A percentile compares a stretch with the other conserved stretches of the same genome.
phyloP scores from a whole-genome alignment of 2,329 filamentous ascomycete species.

The Thelonectria olida region DNA sequence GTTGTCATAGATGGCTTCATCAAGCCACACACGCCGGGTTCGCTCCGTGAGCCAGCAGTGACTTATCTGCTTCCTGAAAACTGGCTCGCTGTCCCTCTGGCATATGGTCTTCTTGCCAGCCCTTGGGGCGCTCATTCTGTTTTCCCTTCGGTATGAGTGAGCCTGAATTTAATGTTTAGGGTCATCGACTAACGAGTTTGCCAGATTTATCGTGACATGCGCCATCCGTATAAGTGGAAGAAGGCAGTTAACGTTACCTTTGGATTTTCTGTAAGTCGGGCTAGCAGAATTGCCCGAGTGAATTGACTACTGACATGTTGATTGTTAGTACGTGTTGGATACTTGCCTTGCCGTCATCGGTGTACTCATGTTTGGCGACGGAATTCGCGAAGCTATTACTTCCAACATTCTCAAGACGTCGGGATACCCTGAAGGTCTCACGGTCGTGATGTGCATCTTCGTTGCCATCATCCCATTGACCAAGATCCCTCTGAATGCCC shows the following conservation, averaged over 20 bases:
- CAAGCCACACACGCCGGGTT: constrained; percentile 82
- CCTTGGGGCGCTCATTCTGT: constrained; percentile 71
- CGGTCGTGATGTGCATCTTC: constrained; percentile 83
- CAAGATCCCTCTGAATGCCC: constrained; percentile 90
- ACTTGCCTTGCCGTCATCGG: constrained; percentile 83
- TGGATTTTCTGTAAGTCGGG: constrained; percentile 75
- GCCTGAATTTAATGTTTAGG: neutral
- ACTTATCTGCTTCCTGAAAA: constrained; percentile 87
- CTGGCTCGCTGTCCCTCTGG: constrained; percentile 87
- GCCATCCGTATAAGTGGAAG: constrained; percentile 82
- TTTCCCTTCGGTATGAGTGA: constrained; percentile 76
- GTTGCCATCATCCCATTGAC: constrained; percentile 94
- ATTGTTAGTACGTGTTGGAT: constrained; percentile 76
- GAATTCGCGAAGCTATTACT: constrained; percentile 88
- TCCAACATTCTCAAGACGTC: constrained; percentile 82
- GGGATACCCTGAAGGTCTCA: constrained; percentile 78
- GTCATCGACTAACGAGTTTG: constrained; percentile 8
- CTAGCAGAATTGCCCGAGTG: neutral
- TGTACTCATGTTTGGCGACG: constrained; percentile 93
- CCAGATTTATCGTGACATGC: constrained; percentile 70
- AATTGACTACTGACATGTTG: constrained; percentile 7
- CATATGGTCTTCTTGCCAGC: constrained; percentile 89
- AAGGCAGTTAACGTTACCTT: constrained; percentile 83
- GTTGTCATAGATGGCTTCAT: constrained; percentile 87
- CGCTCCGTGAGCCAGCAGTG: constrained; percentile 79